Evolutionary conservation across 2,329 filamentous ascomycete genomes (phyloP).

Genomic region (Epichloe amarillans): DNA sequence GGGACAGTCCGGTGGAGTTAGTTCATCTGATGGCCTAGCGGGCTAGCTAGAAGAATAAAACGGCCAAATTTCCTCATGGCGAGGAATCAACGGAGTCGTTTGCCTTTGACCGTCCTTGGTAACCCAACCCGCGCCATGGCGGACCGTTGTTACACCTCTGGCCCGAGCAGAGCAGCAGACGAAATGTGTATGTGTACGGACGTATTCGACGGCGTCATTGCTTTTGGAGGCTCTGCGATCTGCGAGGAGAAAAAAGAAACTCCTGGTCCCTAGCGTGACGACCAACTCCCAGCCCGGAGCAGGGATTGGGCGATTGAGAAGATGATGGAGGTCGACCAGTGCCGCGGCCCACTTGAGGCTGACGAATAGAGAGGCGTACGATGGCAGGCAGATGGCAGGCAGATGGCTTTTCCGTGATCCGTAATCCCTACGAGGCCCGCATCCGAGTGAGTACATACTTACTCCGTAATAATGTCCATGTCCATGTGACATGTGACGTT

Average conservation of each 20-base stretch:
- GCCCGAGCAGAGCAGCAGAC: not conserved
- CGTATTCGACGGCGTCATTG: not conserved
- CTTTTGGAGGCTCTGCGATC: not conserved
- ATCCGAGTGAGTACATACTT: no score
- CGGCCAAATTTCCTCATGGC: not conserved
- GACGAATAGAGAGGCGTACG: not conserved
- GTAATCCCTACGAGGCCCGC: no score
- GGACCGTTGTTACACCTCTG: not conserved
- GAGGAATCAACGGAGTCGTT: not conserved
- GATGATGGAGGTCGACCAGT: not conserved
- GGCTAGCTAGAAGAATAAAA: no score
- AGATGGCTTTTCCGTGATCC: no score
- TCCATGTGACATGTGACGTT: no score
- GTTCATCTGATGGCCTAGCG: not conserved
- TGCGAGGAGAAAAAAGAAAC: slow-evolving; percentile 1
- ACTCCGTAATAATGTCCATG: no score
- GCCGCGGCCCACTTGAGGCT: not conserved
- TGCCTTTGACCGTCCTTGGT: not conserved
- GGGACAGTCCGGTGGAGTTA: not conserved
- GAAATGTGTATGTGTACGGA: not conserved
- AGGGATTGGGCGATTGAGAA: not conserved
- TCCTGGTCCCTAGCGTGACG: not conserved
- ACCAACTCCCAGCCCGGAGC: not conserved
- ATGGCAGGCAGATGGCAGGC: no score
- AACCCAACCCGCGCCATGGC: not conserved